These are phyloP conservation scores for Antitrichia curtipendula DNA, from an alignment of 225 moss, liverwort and hornwort genomes.

Conservation along the genomic window DNA sequence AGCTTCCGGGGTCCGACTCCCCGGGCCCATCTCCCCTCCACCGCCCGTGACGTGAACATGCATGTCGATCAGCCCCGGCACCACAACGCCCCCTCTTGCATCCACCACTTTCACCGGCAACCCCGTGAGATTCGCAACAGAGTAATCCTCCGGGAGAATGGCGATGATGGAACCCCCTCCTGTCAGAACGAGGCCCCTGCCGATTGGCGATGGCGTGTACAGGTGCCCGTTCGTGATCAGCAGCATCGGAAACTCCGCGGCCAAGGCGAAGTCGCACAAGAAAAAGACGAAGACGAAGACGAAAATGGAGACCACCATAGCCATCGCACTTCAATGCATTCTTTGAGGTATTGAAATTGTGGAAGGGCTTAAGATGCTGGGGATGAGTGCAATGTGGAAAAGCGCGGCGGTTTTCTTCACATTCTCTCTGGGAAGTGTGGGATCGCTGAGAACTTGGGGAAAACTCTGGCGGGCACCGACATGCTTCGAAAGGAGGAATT, in stretches of 20 bases:
- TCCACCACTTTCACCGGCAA: conserved; percentile 51
- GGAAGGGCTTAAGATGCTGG: not conserved
- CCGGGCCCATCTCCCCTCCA: conserved; percentile 82
- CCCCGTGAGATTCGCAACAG: conserved; percentile 40
- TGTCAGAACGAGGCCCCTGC: conserved; percentile 27
- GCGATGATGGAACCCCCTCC: conserved; percentile 52
- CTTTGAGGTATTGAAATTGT: not conserved
- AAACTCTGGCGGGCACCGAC: not conserved
- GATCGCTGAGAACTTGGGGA: not conserved
- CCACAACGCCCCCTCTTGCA: conserved; percentile 46
- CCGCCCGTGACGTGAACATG: conserved; percentile 83
- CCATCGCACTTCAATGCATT: not conserved
- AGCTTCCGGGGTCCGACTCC: conserved; percentile 73
- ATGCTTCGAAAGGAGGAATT: no score
- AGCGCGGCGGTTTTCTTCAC: not conserved
- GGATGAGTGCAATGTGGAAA: not conserved
- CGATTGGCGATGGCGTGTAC: conserved; percentile 40
- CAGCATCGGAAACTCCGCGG: conserved; percentile 17
- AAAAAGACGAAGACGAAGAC: not conserved
- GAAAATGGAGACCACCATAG: not conserved
- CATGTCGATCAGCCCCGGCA: conserved; percentile 75
- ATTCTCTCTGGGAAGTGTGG: not conserved
- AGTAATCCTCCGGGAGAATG: conserved; percentile 43
- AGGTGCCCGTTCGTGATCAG: conserved; percentile 60
- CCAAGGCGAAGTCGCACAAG: not conserved